A percentile compares a stretch with the other conserved stretches of the same genome.
Evolutionary conservation across 306 rosid species (phyloP).

Genomic region (Mucuna pruriens): DNA sequence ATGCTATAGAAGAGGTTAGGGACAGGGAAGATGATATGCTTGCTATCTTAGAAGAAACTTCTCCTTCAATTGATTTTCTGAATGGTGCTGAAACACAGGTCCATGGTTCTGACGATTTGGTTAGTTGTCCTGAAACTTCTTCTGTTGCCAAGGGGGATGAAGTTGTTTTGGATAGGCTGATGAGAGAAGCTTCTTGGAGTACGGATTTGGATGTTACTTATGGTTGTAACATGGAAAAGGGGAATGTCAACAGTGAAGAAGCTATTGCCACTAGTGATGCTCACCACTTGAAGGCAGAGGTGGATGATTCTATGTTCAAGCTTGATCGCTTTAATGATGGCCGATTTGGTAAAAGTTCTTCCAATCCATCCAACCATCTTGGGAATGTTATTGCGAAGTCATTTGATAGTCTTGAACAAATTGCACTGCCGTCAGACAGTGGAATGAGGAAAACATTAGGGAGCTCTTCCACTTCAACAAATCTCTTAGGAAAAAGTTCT

Average conservation of each 20-base stretch:
- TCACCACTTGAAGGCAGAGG: slow-evolving; percentile 38
- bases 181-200: slow-evolving; percentile 40
- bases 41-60: slow-evolving; percentile 16
- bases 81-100: slow-evolving; percentile 33
- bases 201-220: slow-evolving; percentile 33
- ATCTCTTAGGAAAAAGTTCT: slow-evolving; percentile 44
- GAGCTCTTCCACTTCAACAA: slow-evolving; percentile 45
- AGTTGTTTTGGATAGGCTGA: slow-evolving; percentile 38
- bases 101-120: slow-evolving; percentile 39
- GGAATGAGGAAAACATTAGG: slow-evolving; percentile 44
- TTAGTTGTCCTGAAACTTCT: slow-evolving; percentile 31
- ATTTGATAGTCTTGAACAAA: slow-evolving; percentile 45
- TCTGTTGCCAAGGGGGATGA: slow-evolving; percentile 30
- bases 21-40: slow-evolving; percentile 40
- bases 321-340: slow-evolving; percentile 40
- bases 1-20: slow-evolving; percentile 40
- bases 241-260: slow-evolving; percentile 34
- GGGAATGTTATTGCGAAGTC: slow-evolving; percentile 45
- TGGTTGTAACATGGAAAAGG: slow-evolving; percentile 29
- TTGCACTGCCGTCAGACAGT: slow-evolving; percentile 31
- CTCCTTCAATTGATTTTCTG: slow-evolving; percentile 28
- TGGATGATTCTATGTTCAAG: slow-evolving; percentile 46
- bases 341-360: slow-evolving; percentile 36
- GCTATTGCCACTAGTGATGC: slow-evolving; percentile 32
- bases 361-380: slow-evolving; percentile 37